Base-by-base conservation (phyloP, 257 asterid genomes). In the Anisodus acutangulus region DNA sequence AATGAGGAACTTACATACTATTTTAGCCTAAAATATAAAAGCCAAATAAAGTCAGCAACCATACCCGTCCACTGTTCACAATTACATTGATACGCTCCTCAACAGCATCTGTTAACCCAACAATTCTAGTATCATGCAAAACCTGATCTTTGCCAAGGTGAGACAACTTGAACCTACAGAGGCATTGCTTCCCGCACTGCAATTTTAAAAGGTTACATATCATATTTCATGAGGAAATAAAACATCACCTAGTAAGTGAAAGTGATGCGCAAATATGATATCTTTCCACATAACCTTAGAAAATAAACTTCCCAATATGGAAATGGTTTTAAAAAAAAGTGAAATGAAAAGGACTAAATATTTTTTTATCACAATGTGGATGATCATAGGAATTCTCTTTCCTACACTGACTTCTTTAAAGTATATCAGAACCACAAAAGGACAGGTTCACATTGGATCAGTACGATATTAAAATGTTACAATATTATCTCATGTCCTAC, bases 171-270 rank as follows among this genome's bases (percentile, higher is more conserved):
- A 91, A 94, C 86, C 91, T 90, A 92, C 99, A 93, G 88, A 96
- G 89, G 87, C 98, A 93, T 83, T 93, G 94, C 91, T 91, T 94
- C 78, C 98, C 98, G 35, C 92, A 92, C 98, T 96, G 93, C 91
- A 87, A 85, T 19, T 78, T 84, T 58, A 78, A 85, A 82, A 78
- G 86, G 37, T 22, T 43, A 78, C 9, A 16, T 58, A 11, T 64
- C 54, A 68, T 67, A 45, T 43, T n/a, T 55, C 85, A 68, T 51
- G 62, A 76, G 43, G 22, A 76, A 76, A 51, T 76, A 22, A 76
- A 76, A 16, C 47, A 26, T 51, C 63, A 76, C 62, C 59, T 26
- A 49, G 4, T 51, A 76, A 53, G 63, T 4, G 15, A 55, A 76
- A 51, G 81, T 76, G 81, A 76, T 15, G 26, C 6, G 3, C 26